These are phyloP conservation scores for Fagopyrum homotropicum DNA, from an alignment of 148 eudicot species.

Conservation along the genomic window DNA sequence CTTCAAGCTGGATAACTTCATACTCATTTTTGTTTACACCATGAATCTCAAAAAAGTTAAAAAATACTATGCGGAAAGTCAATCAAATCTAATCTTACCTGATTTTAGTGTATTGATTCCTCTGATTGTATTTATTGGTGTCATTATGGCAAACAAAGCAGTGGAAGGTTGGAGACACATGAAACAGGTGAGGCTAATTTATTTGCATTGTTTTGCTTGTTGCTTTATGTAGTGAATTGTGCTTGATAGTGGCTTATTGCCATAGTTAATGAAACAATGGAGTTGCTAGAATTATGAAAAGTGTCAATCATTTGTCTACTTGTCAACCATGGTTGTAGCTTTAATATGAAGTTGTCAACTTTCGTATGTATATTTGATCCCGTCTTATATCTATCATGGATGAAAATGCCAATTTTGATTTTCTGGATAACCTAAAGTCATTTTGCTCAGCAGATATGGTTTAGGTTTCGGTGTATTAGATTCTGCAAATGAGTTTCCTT, in stretches of 20 bases:
- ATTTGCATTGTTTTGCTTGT: neutral
- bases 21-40: neutral
- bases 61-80: too few species aligned
- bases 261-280: neutral
- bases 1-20: neutral
- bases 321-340: neutral
- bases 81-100: constrained; percentile 16
- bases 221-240: neutral
- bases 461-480: neutral
- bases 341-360: too few species aligned
- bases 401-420: neutral
- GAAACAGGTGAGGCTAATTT: constrained; percentile 49
- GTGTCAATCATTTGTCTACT: neutral
- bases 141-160: constrained; percentile 90
- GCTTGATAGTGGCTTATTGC: neutral
- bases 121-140: constrained; percentile 69
- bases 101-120: constrained; percentile 74
- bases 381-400: too few species aligned
- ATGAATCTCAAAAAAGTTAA: neutral
- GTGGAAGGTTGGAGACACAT: constrained; percentile 89
- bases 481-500: neutral
- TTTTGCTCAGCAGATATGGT: neutral
- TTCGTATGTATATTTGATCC: neutral
- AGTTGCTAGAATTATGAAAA: neutral
- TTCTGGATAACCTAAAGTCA: neutral